These are phyloP conservation scores for Rhodotorula sp. DNA, from an alignment of 1,284 basidiomycete genomes.

Conservation along the genomic window DNA sequence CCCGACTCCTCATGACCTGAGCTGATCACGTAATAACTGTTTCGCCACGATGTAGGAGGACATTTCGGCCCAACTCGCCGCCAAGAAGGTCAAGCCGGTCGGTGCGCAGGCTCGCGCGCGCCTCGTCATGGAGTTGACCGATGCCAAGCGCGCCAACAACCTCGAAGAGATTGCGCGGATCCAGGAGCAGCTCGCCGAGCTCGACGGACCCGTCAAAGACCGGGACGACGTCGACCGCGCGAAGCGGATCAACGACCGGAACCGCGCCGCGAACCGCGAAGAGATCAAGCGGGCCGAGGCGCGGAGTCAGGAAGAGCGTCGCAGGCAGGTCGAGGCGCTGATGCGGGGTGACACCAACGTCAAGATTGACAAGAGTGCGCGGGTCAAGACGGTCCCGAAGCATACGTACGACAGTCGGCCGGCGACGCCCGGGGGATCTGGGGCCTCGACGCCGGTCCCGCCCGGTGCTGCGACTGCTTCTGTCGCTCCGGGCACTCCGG, in stretches of 20 bases:
- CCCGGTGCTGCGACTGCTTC: not conserved
- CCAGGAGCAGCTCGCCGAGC: conserved; percentile 15
- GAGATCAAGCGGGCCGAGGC: conserved; percentile 72
- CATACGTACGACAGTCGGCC: conserved; percentile 35
- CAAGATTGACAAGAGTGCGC: conserved; percentile 61
- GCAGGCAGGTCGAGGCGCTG: conserved; percentile 59
- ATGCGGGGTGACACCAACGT: conserved; percentile 52
- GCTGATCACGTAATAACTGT: not conserved
- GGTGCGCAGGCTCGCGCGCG: conserved; percentile 24
- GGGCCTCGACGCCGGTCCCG: conserved; percentile 2
- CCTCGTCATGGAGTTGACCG: conserved; percentile 29
- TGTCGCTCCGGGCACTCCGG: not conserved
- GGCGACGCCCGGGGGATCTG: conserved; percentile 15
- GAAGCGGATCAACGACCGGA: conserved; percentile 80
- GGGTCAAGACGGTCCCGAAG: conserved; percentile 61
- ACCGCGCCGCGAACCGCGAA: conserved; percentile 75
- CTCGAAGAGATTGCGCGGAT: conserved; percentile 9
- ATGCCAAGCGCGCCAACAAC: conserved; percentile 20
- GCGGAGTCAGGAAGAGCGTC: conserved; percentile 58
- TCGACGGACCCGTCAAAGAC: conserved; percentile 16
- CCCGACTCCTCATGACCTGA: not conserved
- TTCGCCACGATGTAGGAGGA: conserved; percentile 24
- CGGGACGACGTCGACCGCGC: conserved; percentile 55
- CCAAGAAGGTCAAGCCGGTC: conserved; percentile 13
- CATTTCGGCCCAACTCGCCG: conserved; percentile 29